phyloP scores from a whole-genome alignment of 2,329 filamentous ascomycete species.

The Orbilia oligospora region DNA sequence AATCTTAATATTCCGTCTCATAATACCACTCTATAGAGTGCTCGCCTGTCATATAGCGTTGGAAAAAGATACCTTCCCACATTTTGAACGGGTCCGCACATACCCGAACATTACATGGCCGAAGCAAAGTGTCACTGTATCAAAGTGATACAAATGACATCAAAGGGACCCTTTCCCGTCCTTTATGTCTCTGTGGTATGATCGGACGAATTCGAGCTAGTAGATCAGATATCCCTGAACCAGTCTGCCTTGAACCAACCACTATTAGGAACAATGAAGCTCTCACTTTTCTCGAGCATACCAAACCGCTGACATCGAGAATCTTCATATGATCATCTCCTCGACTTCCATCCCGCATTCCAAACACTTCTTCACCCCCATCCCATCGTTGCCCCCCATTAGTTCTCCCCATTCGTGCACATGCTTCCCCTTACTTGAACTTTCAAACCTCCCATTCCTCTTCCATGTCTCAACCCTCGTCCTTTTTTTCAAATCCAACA shows the following conservation, averaged over 20 bases:
- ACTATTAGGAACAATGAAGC: background rate
- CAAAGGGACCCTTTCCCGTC: constrained; percentile 15
- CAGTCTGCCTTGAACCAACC: background rate
- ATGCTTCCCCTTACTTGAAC: constrained; percentile 76
- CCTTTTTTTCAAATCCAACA: constrained; percentile 91
- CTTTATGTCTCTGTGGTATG: constrained; percentile 17
- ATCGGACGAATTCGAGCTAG: constrained; percentile 13
- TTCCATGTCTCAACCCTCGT: constrained; percentile 92
- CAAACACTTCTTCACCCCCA: constrained; percentile 84
- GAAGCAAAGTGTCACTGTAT: constrained; percentile 35
- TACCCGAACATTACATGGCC: constrained; percentile 36
- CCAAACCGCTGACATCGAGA: background rate
- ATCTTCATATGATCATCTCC: constrained; percentile 75
- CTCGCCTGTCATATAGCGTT: constrained; percentile 45
- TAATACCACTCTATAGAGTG: background rate
- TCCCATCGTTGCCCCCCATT: constrained; percentile 74
- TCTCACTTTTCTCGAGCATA: too few relatives aligned
- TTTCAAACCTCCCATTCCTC: constrained; percentile 74
- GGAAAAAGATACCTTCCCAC: constrained; percentile 16
- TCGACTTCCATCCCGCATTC: constrained; percentile 85
- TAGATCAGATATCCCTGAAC: constrained; percentile 29
- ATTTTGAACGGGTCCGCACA: constrained; percentile 8
- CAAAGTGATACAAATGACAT: constrained; percentile 58
- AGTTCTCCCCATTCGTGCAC: constrained; percentile 87
- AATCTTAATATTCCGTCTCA: constrained; percentile 40